These are phyloP conservation scores for Lecanicillium sp. DNA, from an alignment of 2,329 filamentous ascomycete genomes.

Conservation along the genomic window DNA sequence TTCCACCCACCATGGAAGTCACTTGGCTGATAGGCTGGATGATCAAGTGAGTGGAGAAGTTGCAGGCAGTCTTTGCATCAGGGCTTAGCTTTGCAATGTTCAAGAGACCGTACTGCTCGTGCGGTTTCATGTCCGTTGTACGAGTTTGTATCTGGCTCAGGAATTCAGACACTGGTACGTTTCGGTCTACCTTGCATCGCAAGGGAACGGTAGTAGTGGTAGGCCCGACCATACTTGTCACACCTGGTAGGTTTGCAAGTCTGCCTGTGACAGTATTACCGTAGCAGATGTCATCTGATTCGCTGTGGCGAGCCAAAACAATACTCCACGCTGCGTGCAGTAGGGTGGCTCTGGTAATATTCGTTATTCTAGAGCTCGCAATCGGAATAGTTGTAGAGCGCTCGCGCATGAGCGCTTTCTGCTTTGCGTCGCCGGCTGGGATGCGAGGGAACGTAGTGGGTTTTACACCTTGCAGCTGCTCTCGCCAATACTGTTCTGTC, in stretches of 20 bases:
- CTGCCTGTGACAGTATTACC: conserved; percentile 1
- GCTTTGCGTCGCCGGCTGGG: not conserved
- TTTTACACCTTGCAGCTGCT: not conserved
- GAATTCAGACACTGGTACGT: not conserved
- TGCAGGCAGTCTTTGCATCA: conserved; percentile 10
- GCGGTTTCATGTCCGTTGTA: not conserved
- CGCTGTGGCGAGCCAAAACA: conserved; percentile 4
- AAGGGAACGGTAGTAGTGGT: not conserved
- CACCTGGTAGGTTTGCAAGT: not conserved
- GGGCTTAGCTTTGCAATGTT: conserved; percentile 14
- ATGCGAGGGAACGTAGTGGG: not conserved
- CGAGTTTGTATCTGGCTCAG: not conserved
- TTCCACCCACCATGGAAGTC: not conserved
- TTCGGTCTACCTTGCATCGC: not conserved
- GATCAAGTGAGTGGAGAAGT: conserved; percentile 15
- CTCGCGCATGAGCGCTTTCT: not conserved
- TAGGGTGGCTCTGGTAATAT: not conserved
- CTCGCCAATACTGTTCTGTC: not conserved
- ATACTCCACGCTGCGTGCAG: conserved; percentile 5
- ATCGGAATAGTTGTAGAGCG: not conserved
- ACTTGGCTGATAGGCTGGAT: conserved; percentile 10
- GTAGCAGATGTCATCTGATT: conserved; percentile 6
- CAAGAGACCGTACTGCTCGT: conserved; percentile 10
- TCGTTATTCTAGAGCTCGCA: not conserved
- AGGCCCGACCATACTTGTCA: not conserved